These are phyloP conservation scores for Xerophyta viscosa DNA, from an alignment of 106 monocot genomes.

Conservation along the genomic window DNA sequence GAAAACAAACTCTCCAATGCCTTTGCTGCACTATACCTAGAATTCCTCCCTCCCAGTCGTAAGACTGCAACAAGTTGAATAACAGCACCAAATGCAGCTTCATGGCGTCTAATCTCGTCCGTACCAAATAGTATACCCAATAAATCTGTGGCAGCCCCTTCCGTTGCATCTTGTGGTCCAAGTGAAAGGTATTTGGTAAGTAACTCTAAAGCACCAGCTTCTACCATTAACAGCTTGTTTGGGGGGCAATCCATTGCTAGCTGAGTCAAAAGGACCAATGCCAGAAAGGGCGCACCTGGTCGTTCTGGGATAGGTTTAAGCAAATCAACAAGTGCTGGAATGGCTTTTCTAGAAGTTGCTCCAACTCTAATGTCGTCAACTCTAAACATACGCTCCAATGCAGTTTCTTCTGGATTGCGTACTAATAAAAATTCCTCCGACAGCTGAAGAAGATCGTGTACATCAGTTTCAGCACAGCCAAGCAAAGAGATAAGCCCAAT, in stretches of 20 bases:
- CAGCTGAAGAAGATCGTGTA: constrained; percentile 66
- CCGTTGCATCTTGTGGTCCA: constrained; percentile 87
- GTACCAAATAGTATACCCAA: constrained; percentile 86
- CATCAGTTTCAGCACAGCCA: constrained; percentile 92
- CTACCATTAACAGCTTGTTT: constrained; percentile 85
- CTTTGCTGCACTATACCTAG: constrained; percentile 92
- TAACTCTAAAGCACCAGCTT: constrained; percentile 85
- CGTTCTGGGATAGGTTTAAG: constrained; percentile 97
- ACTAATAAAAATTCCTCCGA: constrained; percentile 72
- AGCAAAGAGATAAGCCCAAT: constrained; percentile 81
- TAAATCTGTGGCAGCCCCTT: constrained; percentile 84
- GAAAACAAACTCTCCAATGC: constrained; percentile 93
- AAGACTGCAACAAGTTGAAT: constrained; percentile 92
- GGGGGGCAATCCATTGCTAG: constrained; percentile 64
- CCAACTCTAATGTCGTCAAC: constrained; percentile 88
- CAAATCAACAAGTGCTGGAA: constrained; percentile 90
- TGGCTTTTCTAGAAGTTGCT: constrained; percentile 71
- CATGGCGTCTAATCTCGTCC: constrained; percentile 76
- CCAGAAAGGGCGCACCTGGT: constrained; percentile 90
- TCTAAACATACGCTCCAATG: constrained; percentile 76
- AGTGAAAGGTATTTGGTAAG: constrained; percentile 94
- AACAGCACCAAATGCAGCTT: constrained; percentile 69
- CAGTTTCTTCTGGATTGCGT: constrained; percentile 67
- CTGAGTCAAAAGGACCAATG: constrained; percentile 76
- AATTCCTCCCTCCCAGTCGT: constrained; percentile 87